A percentile compares a stretch with the other conserved stretches of the same genome.
phyloP scores from a whole-genome alignment of 257 asterid species.

The Solanum rostratum region DNA sequence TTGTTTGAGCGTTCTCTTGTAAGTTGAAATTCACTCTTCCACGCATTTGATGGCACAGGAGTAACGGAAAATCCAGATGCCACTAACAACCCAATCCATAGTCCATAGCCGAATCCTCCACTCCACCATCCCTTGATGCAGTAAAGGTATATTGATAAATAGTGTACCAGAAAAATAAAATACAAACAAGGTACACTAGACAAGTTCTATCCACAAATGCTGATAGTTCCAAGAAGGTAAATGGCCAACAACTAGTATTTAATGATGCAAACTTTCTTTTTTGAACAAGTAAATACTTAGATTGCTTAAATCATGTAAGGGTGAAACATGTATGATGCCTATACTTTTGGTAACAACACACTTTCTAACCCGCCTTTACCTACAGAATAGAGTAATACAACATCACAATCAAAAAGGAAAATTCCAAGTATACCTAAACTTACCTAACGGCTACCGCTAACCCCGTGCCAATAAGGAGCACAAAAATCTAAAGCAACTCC shows the following conservation, averaged over 20 bases:
- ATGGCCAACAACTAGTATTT: background rate
- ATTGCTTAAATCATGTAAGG: background rate
- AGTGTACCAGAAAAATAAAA: background rate
- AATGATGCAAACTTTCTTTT: background rate
- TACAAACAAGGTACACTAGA: background rate
- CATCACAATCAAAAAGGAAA: background rate
- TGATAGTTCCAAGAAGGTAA: background rate
- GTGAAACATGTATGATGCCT: background rate
- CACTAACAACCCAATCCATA: slow-evolving; percentile 76
- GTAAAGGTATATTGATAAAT: slow-evolving; percentile 1
- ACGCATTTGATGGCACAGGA: slow-evolving; percentile 61
- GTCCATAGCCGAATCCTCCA: slow-evolving; percentile 83
- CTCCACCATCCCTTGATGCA: slow-evolving; percentile 85
- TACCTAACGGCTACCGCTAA: background rate
- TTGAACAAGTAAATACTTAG: background rate
- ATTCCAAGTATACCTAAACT: background rate
- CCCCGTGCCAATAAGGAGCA: background rate
- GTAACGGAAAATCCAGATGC: slow-evolving; percentile 79
- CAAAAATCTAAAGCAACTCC: background rate
- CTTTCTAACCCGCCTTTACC: background rate
- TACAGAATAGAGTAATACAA: background rate
- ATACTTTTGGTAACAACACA: background rate
- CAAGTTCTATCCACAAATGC: background rate
- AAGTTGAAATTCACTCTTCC: slow-evolving; percentile 69
- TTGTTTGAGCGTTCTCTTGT: slow-evolving; percentile 43